Percentiles rank a stretch among this genome's conserved stretches.
Evolutionary conservation across 129 eudicot genomes (phyloP).

Genomic region (Flaveria brownii): DNA sequence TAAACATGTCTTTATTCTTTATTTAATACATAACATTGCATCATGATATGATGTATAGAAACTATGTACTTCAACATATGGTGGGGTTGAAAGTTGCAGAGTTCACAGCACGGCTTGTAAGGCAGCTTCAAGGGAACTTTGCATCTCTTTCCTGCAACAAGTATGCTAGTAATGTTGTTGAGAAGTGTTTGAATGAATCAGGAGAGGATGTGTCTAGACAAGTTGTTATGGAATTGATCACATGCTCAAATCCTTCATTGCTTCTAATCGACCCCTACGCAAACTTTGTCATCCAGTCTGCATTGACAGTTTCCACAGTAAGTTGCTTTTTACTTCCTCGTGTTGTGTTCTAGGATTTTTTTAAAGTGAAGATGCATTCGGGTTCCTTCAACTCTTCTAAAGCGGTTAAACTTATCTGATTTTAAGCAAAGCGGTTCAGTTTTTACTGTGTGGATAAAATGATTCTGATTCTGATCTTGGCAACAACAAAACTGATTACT

Average conservation of each 20-base stretch:
- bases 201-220: conserved; percentile 40
- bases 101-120: conserved; percentile 42
- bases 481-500: background rate
- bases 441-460: background rate
- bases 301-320: conserved; percentile 56
- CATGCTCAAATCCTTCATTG: conserved; percentile 45
- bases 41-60: conserved; percentile 33
- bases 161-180: conserved; percentile 76
- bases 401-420: background rate
- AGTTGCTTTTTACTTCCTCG: conserved; percentile 14
- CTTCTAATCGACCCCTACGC: conserved; percentile 69
- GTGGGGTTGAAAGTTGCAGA: conserved; percentile 50
- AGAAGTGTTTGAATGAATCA: conserved; percentile 52
- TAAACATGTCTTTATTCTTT: background rate
- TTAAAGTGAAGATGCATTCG: background rate
- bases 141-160: conserved; percentile 63
- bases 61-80: conserved; percentile 80
- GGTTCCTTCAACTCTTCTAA: background rate
- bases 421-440: background rate
- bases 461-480: background rate
- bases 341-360: background rate
- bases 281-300: conserved; percentile 73
- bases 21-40: background rate
- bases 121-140: conserved; percentile 48
- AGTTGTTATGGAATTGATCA: conserved; percentile 59